Evolutionary conservation across 2,329 filamentous ascomycete genomes (phyloP).

Genomic region (Malbranchea zuffiana): DNA sequence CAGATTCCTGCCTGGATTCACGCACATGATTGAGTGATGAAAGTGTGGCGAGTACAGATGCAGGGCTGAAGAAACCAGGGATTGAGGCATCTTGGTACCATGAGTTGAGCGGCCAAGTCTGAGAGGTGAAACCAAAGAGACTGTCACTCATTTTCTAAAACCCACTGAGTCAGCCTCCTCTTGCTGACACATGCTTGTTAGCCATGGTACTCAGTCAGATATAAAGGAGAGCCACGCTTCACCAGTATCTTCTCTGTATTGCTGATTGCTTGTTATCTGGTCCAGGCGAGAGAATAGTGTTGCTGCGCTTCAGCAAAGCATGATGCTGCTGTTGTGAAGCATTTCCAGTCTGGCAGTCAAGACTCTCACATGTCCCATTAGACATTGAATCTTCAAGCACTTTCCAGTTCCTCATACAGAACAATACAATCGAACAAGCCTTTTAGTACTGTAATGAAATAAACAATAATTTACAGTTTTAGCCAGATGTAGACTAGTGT

Average conservation of each 20-base stretch:
- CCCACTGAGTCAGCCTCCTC: too few species aligned
- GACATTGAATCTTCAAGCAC: conserved; percentile 4
- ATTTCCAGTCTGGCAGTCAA: too few species aligned
- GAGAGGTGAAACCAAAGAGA: background rate
- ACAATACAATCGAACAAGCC: too few species aligned
- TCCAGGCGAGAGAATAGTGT: background rate
- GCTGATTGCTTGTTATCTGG: background rate
- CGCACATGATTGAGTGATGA: too few species aligned
- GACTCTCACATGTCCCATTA: conserved; percentile 2
- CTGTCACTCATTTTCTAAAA: too few species aligned
- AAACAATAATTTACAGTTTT: too few species aligned
- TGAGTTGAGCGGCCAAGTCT: too few species aligned
- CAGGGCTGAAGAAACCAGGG: too few species aligned
- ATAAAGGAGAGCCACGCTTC: background rate
- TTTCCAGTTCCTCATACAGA: conserved; percentile 1
- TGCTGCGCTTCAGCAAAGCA: background rate
- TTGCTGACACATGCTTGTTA: background rate
- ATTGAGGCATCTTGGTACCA: too few species aligned
- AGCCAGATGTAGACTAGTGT: too few species aligned
- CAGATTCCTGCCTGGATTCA: background rate
- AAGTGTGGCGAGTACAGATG: too few species aligned
- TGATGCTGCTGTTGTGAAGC: background rate
- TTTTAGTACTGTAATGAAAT: too few species aligned
- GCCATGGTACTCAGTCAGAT: background rate
- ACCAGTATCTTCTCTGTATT: conserved; percentile 1